Evolutionary conservation across 768 basidiomycete genomes (phyloP), one percentile per base, ranked within the genome.

Genomic region (Boletales sp.): DNA sequence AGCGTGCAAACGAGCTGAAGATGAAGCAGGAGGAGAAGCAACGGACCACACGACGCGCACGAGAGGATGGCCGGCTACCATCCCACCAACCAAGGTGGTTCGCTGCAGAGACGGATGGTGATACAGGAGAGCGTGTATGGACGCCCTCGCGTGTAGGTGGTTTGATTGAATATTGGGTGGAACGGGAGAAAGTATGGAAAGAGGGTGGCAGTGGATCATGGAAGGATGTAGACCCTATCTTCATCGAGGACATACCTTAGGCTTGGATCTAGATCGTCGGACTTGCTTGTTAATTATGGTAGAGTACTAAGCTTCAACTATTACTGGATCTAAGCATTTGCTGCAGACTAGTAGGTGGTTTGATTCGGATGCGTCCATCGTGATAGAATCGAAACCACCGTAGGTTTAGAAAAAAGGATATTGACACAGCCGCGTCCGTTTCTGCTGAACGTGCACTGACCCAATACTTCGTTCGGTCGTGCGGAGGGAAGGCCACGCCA

Each of bases 121-220:
- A 98, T 68, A 94, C 90, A 2, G 87, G 88, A 2, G 94, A 95
- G 62, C 74, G 90, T 40, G 84, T 93, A 45, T 98, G 94, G 94
- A 64, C 74, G 41, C 94, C 94, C 0, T 67, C 73, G 13, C 68
- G 81, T 50, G 66, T 71, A 1, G 76, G 65, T 3, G 73, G 77
- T 44, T 68, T 70, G 4, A 66, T 94, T 47, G 87, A 87, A 65
- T 96, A 95, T 69, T 97, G 94, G 94, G 63, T 70, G 2, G 86
- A 91, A 68, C 75, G 93, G 57, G 84, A 88, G 63, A 73, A 64
- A 48, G 79, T 81, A 8, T 87, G 81, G 75, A 73, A 57, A 46
- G 64, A 62, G 30, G 70, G 74, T 3, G 67, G 65, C 38, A 47
- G 56, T 28, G 28, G 28, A 28, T 4, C 36, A 6, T 91, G 89